Conservation (phyloP, 208 protist species). For the Phytomonas sp. region DNA sequence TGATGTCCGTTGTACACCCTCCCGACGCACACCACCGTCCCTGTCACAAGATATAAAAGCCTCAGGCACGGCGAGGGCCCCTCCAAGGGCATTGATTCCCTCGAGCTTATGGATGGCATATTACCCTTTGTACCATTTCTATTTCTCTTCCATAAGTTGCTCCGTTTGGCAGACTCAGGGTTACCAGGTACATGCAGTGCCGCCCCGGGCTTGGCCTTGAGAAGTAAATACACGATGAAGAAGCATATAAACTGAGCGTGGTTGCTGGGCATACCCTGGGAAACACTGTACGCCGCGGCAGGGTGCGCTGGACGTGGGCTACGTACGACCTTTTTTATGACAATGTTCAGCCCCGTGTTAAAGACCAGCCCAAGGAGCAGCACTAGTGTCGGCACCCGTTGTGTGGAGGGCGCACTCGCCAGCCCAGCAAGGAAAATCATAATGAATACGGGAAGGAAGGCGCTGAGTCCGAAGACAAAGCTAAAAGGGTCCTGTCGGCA, state of each 20-base stretch:
- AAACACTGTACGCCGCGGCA: conserved; percentile 32
- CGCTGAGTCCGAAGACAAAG: conserved; percentile 48
- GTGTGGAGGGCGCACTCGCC: conserved; percentile 35
- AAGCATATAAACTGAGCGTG: conserved; percentile 78
- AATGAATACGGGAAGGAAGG: conserved; percentile 46
- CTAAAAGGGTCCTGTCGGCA: conserved; percentile 30
- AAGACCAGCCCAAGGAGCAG: conserved; percentile 44
- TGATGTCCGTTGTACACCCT: conserved; percentile 77
- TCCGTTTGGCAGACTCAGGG: background rate
- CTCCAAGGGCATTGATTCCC: background rate
- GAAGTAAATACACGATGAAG: conserved; percentile 44
- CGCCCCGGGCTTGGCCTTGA: background rate
- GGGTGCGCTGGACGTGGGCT: conserved; percentile 39
- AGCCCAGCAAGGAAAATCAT: conserved; percentile 55
- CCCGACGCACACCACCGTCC: conserved; percentile 34
- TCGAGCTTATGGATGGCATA: background rate
- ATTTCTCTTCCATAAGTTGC: background rate
- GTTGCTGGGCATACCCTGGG: conserved; percentile 70
- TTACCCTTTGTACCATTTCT: background rate
- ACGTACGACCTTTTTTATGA: conserved; percentile 29
- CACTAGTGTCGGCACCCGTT: conserved; percentile 31
- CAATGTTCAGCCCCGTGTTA: conserved; percentile 36
- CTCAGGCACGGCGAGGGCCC: conserved; percentile 8
- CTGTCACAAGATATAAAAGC: conserved; percentile 21
- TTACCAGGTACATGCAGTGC: conserved; percentile 2